These are phyloP conservation scores for Tolypocladium sp. DNA, from an alignment of 2,329 filamentous ascomycete genomes.

Conservation along the genomic window DNA sequence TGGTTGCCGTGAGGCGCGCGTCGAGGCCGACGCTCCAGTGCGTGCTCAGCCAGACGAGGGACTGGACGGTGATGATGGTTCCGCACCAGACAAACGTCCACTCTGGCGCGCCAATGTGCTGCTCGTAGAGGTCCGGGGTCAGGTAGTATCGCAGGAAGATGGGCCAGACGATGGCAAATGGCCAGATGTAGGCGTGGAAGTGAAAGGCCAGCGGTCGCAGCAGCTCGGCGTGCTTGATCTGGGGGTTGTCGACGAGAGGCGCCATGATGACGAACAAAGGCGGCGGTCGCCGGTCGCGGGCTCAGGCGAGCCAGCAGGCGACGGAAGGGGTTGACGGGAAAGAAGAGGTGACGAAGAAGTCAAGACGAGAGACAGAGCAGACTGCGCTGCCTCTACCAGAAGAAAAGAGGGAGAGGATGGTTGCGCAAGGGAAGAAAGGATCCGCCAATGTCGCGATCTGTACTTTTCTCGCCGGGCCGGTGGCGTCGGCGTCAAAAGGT, in stretches of 20 bases:
- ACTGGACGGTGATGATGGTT: slow-evolving; percentile 78
- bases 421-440: neutral
- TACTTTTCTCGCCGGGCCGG: neutral
- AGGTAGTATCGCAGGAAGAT: slow-evolving; percentile 84
- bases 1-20: slow-evolving; percentile 70
- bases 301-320: neutral
- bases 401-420: neutral
- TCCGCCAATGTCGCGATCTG: neutral
- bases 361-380: neutral
- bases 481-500: neutral
- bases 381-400: neutral
- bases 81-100: slow-evolving; percentile 97
- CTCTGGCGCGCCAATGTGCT: slow-evolving; percentile 85
- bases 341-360: neutral
- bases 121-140: slow-evolving; percentile 73
- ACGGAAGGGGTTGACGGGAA: neutral
- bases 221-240: slow-evolving; percentile 81
- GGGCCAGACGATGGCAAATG: slow-evolving; percentile 87
- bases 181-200: slow-evolving; percentile 86
- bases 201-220: slow-evolving; percentile 76
- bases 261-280: slow-evolving; percentile 38
- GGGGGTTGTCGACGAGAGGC: slow-evolving; percentile 81
- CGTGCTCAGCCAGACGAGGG: slow-evolving; percentile 87
- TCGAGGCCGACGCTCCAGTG: slow-evolving; percentile 93
- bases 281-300: neutral